Evolutionary conservation across 2,329 filamentous ascomycete species (phyloP).

Genomic region (Ilyonectria mors-panacis): DNA sequence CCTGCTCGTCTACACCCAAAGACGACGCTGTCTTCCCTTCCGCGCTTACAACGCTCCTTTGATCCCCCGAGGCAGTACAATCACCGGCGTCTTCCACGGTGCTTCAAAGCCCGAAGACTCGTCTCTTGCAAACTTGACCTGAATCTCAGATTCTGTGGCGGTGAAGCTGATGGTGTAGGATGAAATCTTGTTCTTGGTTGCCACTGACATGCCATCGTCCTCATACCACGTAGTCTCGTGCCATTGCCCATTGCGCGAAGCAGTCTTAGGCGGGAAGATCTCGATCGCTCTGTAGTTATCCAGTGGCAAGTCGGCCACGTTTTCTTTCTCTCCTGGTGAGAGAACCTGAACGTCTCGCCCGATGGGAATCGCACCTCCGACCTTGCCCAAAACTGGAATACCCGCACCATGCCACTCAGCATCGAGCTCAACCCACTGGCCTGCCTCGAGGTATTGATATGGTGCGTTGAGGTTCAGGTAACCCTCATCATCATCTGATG

Average conservation of each 20-base stretch:
- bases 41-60: neutral
- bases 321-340: constrained; percentile 54
- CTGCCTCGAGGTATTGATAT: constrained; percentile 67
- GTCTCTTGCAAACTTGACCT: constrained; percentile 48
- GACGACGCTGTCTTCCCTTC: no score
- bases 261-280: constrained; percentile 56
- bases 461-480: constrained; percentile 75
- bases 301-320: constrained; percentile 56
- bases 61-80: constrained; percentile 54
- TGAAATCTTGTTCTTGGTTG: constrained; percentile 51
- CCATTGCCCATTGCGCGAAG: constrained; percentile 38
- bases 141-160: constrained; percentile 36
- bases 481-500: constrained; percentile 69
- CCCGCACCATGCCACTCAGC: constrained; percentile 60
- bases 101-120: constrained; percentile 53
- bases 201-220: constrained; percentile 55
- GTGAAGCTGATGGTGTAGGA: constrained; percentile 51
- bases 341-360: constrained; percentile 56
- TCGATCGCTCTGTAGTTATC: constrained; percentile 61
- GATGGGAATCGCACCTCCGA: constrained; percentile 58
- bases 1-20: no score
- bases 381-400: constrained; percentile 57
- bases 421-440: constrained; percentile 57
- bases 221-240: constrained; percentile 55
- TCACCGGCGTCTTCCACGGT: constrained; percentile 52